Base-by-base conservation (phyloP, 139 green algal species). In the Chlorella sp. region DNA sequence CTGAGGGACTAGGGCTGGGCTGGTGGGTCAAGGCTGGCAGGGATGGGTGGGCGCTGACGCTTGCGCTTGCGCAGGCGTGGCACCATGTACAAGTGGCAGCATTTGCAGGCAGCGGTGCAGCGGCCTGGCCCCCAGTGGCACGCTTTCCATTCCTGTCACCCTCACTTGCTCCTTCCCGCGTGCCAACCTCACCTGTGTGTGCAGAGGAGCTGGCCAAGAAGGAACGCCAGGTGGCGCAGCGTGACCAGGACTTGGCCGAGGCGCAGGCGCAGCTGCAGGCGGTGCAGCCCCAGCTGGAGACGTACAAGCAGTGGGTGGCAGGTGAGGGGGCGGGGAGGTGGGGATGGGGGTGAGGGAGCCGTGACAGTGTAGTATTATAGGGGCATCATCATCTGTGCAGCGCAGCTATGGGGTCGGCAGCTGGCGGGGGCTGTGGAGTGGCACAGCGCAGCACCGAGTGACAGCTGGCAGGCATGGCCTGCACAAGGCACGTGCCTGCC, bases 241-340 rank as follows among this genome's bases (percentile, higher is more conserved):
- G 53, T 22, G 81, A 86, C 42, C 48, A 40, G 9, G 81, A 86
- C 42, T 32, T 86, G 81, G 61, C 26, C 21, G 83, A 78, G 36
- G 83, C 39, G 37, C 61, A 69, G 32, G 21, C 11, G 32, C 61
- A 86, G 81, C 81, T 86, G 81, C 42, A n/a, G 3, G 21, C 40
- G 30, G 24, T 66, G 34, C 34, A 86, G 53, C 81, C 81, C 0
- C 81, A 87, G 83, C 36, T 87, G 83, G 34, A 79, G 64, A 64
- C 34, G 0, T 87, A 87, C 83, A 79, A 79, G 83, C 37, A 78
- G 32, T 87, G 83, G 83, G 83, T 87, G 83, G 36, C 83, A 28
- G 83, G 83, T 87, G 83, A 87, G 82, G 3, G 37, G 2, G 37
- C 16, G 36, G 37, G 3, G 12, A 39, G 3, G n/a, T 11, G 5